Percentiles rank a stretch among this genome's conserved stretches.
Conservation (phyloP, 225 moss, liverwort and hornwort genomes). For the Lunularia cruciata region DNA sequence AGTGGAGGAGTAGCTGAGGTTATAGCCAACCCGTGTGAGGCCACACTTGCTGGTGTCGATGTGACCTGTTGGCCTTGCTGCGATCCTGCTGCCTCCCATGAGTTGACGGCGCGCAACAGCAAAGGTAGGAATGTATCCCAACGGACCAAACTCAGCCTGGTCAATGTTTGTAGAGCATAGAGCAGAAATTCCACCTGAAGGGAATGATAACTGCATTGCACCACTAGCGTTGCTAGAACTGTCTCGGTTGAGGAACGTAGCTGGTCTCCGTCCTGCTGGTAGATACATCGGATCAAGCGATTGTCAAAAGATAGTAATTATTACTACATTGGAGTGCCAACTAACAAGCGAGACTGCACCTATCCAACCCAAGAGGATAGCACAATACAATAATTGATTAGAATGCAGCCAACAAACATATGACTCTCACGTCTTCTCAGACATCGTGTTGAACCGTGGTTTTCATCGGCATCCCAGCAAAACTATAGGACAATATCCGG, state of each 20-base stretch:
- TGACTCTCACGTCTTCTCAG: too few relatives aligned
- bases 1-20: slow-evolving; percentile 48
- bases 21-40: slow-evolving; percentile 54
- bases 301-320: too few relatives aligned
- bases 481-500: neutral
- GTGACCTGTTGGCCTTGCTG: slow-evolving; percentile 47
- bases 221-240: slow-evolving; percentile 63
- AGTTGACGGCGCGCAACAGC: slow-evolving; percentile 65
- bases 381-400: too few relatives aligned
- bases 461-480: too few relatives aligned
- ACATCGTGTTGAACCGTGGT: too few relatives aligned
- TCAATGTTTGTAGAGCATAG: slow-evolving; percentile 61
- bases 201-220: slow-evolving; percentile 83
- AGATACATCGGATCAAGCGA: neutral
- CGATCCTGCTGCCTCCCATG: slow-evolving; percentile 64
- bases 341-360: too few relatives aligned
- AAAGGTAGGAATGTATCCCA: slow-evolving; percentile 90
- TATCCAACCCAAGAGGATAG: too few relatives aligned
- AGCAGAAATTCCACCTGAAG: slow-evolving; percentile 85
- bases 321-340: neutral
- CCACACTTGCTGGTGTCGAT: slow-evolving; percentile 54
- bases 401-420: too few relatives aligned
- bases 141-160: slow-evolving; percentile 66
- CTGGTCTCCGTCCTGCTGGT: slow-evolving; percentile 72
- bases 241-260: slow-evolving; percentile 71